phyloP scores from a whole-genome alignment of 192 early-diverging fungal genomes.

The Fimicolochytrium jonesii region DNA sequence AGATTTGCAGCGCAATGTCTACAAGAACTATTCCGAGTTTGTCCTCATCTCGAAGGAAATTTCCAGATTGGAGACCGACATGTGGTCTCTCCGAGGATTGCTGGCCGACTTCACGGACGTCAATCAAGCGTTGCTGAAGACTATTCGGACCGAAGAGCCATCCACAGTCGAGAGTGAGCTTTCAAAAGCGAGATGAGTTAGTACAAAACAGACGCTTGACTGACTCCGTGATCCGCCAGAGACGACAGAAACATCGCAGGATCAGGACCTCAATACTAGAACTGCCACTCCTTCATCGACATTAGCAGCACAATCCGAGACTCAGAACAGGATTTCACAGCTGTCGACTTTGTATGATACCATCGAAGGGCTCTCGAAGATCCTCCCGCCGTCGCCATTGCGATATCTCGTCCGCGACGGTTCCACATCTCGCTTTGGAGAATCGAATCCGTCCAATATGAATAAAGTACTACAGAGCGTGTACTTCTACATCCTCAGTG shows the following conservation, averaged over 20 bases:
- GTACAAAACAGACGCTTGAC: too few species aligned
- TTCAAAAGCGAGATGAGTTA: too few species aligned
- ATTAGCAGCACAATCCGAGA: slow-evolving; percentile 10
- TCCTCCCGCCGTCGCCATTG: slow-evolving; percentile 30
- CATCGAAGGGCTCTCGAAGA: slow-evolving; percentile 45
- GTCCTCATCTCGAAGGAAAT: slow-evolving; percentile 85
- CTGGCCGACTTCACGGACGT: slow-evolving; percentile 65
- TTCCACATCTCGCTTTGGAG: slow-evolving; percentile 47
- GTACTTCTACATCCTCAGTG: slow-evolving; percentile 78
- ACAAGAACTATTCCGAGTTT: slow-evolving; percentile 80
- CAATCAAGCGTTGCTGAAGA: slow-evolving; percentile 26
- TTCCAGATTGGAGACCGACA: slow-evolving; percentile 70
- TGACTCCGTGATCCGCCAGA: too few species aligned
- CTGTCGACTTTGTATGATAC: slow-evolving; percentile 39
- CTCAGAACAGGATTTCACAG: slow-evolving; percentile 3
- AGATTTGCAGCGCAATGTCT: slow-evolving; percentile 78
- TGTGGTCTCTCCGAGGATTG: slow-evolving; percentile 62
- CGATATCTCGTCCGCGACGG: slow-evolving; percentile 40
- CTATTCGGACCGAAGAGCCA: too few species aligned
- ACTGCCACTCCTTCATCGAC: background rate
- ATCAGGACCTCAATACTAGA: too few species aligned
- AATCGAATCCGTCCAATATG: slow-evolving; percentile 69
- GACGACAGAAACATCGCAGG: too few species aligned
- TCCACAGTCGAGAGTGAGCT: too few species aligned
- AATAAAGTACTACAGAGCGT: slow-evolving; percentile 72